Percentiles rank a stretch among this genome's conserved stretches.
Evolutionary conservation across 2,329 filamentous ascomycete species (phyloP).

Genomic region (Fusarium gaditjirri): DNA sequence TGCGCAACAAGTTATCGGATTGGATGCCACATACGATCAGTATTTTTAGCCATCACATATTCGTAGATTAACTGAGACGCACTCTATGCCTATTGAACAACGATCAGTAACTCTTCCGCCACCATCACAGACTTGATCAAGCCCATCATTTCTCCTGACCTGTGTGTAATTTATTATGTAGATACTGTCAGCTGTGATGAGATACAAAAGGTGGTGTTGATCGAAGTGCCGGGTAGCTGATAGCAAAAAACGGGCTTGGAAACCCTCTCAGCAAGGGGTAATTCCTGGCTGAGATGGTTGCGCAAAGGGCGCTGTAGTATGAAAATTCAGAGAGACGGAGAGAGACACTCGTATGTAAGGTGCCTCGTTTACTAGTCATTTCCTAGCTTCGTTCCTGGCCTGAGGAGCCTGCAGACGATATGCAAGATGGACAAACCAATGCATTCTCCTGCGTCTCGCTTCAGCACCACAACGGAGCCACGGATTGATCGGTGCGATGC

Average conservation of each 20-base stretch:
- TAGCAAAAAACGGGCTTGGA: neutral
- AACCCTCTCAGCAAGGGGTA: neutral
- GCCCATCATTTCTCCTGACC: neutral
- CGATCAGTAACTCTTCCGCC: constrained; percentile 1
- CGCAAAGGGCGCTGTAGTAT: constrained; percentile 20
- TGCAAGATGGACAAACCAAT: constrained; percentile 36
- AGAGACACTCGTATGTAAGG: neutral
- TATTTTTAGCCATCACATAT: constrained; percentile 14
- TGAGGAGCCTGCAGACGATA: constrained; percentile 29
- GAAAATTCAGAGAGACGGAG: neutral
- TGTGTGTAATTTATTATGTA: neutral
- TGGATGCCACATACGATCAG: constrained; percentile 30
- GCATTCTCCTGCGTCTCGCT: constrained; percentile 45
- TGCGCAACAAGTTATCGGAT: constrained; percentile 29
- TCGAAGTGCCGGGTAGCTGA: constrained; percentile 23
- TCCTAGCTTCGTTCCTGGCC: constrained; percentile 38
- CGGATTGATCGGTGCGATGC: constrained; percentile 19
- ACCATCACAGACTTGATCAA: constrained; percentile 6
- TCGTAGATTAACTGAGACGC: neutral
- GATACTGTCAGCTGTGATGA: constrained; percentile 12
- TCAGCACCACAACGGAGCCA: constrained; percentile 34
- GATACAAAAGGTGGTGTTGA: constrained; percentile 1
- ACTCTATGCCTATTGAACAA: neutral
- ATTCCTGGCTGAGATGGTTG: neutral
- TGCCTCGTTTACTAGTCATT: constrained; percentile 27